Base-by-base conservation (phyloP, 1,284 basidiomycete species). In the Microstroma glucosiphilum region DNA sequence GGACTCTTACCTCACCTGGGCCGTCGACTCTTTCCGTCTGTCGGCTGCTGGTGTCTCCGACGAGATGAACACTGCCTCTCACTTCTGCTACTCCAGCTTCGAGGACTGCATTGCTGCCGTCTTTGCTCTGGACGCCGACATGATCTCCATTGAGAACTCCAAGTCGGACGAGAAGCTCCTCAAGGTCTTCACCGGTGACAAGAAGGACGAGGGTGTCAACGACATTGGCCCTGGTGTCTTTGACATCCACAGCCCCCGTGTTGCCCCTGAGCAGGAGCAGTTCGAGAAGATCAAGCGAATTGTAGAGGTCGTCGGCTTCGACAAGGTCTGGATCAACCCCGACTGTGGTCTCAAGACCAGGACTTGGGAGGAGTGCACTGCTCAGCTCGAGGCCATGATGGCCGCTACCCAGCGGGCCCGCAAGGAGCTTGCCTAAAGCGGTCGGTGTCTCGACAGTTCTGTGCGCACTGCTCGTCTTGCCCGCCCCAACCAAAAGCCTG, bases 201-300 rank as follows among this genome's bases (percentile, higher is more conserved):
- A 19, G 21, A 54, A 54, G 51, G 51, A 54, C 51, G 15, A 19
- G 15, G 51, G 51, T 25, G 25, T 60, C 49, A 96, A 96, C 85
- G 87, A 92, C 84, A 97, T 98, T 79, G 96, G 96, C 69, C 94
- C 96, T 57, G 94, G 93, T 87, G 68, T 80, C 56, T 80, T 94
- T 81, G 94, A 98, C 83, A 96, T 98, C 83, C 96, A 97, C 86
- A 97, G 93, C 75, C 94, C 94, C 71, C 93, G 96, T 87, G 91
- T 99, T 68, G 96, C 96, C 53, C 64, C 61, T 58, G 70, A 65
- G 76, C 86, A 93, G 81, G 96, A 99, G 85, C 94, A 98, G 84
- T 88, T 88, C 83, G 89, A 94, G 76, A 90, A 92, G 77, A 86
- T 98, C 81, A 85, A 86, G 81, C 83, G 87, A 70, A 92, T 94